Base-by-base conservation (phyloP, 2,329 filamentous ascomycete species). In the Neurospora sp. region DNA sequence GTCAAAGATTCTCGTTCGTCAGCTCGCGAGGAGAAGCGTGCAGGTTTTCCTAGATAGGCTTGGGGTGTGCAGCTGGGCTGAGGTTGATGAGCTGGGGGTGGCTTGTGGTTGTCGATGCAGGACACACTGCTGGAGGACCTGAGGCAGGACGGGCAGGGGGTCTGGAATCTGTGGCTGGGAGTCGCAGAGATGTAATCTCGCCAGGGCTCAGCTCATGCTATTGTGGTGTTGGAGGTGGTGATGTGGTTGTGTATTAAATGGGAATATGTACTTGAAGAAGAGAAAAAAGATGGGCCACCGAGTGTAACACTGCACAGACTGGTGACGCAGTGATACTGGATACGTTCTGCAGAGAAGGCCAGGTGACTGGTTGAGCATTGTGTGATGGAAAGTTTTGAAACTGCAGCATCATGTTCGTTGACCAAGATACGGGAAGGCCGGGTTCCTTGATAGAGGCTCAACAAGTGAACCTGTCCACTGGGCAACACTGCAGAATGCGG, bases 171-270 rank as follows among this genome's bases (percentile, higher is more conserved):
- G 71, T 69, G 70, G 71, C 68, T 71, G 70, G 71, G 72, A 36
- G 52, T 62, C 13, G 52, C 52, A 62, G 52, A 33, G 73, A 76
- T 76, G 76, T 72, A 75, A 77, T 76, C 74, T 76, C 73, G 72
- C 70, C 71, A 75, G 73, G 75, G 74, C 68, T 70, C 69, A 40
- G 40, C 70, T 58, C 67, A 69, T 69, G 68, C 62, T 62, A 36
- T 72, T 68, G 69, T 23, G 19, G 52, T 33, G 23, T n/a, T 52
- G 39, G 13, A 17, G 17, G 7, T 43, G 17, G 43, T 72, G 73
- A 66, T 66, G 68, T 66, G n/a, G n/a, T 42, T 43, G 39, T 38
- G 19, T 33, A 33, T 2, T 33, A 13, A 10, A 62, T 62, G 52
- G 15, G 28, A 36, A 33, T 62, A 23, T 23, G 23, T 23, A 33